These are phyloP conservation scores for Aristolochia fimbriata DNA, from an alignment of 164 flowering plant species.

Conservation along the genomic window DNA sequence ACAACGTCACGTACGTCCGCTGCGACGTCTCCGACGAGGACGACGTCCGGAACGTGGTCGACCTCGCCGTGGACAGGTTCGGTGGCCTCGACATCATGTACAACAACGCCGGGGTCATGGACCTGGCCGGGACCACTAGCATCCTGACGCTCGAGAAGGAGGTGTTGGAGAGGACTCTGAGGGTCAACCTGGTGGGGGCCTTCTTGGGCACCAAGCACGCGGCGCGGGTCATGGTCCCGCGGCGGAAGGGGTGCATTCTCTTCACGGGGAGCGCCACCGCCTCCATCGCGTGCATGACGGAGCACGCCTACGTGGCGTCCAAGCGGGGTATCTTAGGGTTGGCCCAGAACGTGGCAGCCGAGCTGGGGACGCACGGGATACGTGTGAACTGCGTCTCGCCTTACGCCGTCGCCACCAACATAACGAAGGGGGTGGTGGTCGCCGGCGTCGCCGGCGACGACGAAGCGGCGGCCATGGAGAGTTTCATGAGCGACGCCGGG, in stretches of 20 bases:
- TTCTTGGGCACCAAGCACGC: constrained; percentile 24
- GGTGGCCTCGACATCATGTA: no score
- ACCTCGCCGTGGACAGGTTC: no score
- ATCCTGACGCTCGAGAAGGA: background rate
- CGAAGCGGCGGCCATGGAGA: background rate
- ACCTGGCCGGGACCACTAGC: no score
- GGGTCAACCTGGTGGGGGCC: constrained; percentile 6
- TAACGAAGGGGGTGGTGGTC: background rate
- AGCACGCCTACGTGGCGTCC: constrained; percentile 3
- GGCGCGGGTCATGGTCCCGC: constrained; percentile 5
- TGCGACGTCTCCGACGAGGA: no score
- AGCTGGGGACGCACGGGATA: constrained; percentile 17
- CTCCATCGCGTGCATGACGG: background rate
- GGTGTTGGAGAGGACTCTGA: background rate
- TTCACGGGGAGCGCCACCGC: background rate
- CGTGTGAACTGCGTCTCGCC: constrained; percentile 11
- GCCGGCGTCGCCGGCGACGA: background rate
- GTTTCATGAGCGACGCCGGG: background rate
- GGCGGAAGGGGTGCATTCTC: background rate
- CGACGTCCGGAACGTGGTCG: no score
- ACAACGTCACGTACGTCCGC: no score
- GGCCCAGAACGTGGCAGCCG: constrained; percentile 7
- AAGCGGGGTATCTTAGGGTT: constrained; percentile 11
- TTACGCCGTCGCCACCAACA: background rate
- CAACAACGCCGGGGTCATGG: no score